Conservation (phyloP, 108 stramenopile genomes). For the Nitzschia sp. region DNA sequence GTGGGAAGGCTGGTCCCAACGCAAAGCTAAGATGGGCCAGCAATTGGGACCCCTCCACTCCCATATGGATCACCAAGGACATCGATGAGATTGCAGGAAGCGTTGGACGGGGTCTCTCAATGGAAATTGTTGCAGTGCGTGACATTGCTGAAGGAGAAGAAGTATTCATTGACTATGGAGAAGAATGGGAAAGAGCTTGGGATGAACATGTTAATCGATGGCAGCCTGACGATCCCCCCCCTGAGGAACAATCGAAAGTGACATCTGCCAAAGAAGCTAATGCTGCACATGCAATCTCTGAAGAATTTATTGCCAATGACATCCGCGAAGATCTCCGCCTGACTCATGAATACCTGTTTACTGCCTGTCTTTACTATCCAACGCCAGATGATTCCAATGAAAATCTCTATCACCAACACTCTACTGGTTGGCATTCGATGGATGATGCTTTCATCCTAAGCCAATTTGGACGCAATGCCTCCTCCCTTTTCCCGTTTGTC, state of each 20-base stretch:
- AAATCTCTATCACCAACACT: background rate
- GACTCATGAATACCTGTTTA: background rate
- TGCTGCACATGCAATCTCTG: background rate
- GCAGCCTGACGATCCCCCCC: constrained; percentile 7
- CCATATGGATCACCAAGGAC: constrained; percentile 4
- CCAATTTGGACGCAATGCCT: background rate
- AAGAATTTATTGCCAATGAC: constrained; percentile 1
- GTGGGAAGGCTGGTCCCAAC: constrained; percentile 37
- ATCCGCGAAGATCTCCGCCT: background rate
- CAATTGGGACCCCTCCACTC: constrained; percentile 10
- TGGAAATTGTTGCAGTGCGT: constrained; percentile 62
- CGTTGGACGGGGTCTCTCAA: constrained; percentile 15
- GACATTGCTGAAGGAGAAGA: constrained; percentile 68
- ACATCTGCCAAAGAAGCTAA: background rate
- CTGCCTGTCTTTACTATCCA: background rate
- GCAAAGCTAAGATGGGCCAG: constrained; percentile 40
- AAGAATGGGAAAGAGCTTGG: constrained; percentile 66
- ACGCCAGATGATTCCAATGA: background rate
- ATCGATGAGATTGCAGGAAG: constrained; percentile 4
- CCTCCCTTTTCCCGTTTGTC: background rate
- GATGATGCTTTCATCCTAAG: background rate
- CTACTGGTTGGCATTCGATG: background rate
- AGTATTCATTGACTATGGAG: constrained; percentile 69
- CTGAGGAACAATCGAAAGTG: background rate
- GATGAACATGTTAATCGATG: constrained; percentile 29